These are phyloP conservation scores for Pythium periplocum DNA, from an alignment of 352 stramenopile genomes.

Conservation along the genomic window DNA sequence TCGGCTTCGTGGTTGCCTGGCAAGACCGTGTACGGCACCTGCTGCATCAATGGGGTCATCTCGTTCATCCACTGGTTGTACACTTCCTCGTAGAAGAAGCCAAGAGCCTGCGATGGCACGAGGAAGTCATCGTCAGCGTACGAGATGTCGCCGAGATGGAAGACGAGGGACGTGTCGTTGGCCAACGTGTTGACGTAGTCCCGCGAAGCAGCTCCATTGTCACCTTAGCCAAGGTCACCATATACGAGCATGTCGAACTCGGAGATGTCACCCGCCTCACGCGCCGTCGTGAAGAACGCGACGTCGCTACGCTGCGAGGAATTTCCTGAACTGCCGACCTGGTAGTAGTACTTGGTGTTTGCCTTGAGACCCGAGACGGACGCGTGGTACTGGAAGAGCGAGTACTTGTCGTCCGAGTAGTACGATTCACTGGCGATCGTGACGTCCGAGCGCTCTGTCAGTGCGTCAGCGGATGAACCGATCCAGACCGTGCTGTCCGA, in stretches of 20 bases:
- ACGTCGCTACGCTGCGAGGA: constrained; percentile 1
- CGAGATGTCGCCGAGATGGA: too few species aligned
- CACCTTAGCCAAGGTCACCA: constrained; percentile 27
- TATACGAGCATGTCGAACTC: constrained; percentile 42
- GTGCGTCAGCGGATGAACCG: constrained; percentile 7
- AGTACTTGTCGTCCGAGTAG: constrained; percentile 39
- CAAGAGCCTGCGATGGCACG: too few species aligned
- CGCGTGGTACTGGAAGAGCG: constrained; percentile 32
- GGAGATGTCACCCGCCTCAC: constrained; percentile 12
- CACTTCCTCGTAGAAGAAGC: too few species aligned
- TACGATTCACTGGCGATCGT: constrained; percentile 17
- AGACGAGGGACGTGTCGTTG: too few species aligned
- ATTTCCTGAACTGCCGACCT: constrained; percentile 9
- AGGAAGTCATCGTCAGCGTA: too few species aligned
- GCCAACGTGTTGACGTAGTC: too few species aligned
- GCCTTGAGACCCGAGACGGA: constrained; percentile 20
- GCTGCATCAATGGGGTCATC: too few species aligned
- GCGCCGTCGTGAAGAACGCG: constrained; percentile 32
- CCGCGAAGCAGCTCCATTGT: too few species aligned
- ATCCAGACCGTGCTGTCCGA: constrained; percentile 29
- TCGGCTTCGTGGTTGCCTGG: too few species aligned
- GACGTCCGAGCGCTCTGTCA: constrained; percentile 10
- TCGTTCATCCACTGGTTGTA: too few species aligned
- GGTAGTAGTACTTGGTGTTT: constrained; percentile 28
- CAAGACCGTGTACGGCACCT: too few species aligned